Evolutionary conservation across 176 grass and related monocot species (phyloP).

Genomic region (Panicum miliaceum): DNA sequence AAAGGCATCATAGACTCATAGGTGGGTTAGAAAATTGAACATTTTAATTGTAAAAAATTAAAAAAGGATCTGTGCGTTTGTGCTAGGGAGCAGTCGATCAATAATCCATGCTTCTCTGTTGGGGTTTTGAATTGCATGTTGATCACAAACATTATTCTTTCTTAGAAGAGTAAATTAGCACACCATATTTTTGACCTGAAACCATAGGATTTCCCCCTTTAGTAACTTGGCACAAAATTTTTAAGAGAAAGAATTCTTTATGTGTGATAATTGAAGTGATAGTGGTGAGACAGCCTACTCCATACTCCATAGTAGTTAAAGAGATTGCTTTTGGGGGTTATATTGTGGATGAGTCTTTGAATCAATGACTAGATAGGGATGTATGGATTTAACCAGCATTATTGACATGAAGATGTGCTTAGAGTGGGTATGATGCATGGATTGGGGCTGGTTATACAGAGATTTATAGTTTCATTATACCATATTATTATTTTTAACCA

Average conservation of each 20-base stretch:
- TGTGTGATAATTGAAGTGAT: constrained; percentile 2
- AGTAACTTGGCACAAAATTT: background rate
- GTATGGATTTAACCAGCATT: background rate
- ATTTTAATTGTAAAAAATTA: constrained; percentile 2
- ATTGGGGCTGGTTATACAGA: background rate
- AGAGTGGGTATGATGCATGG: background rate
- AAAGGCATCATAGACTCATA: background rate
- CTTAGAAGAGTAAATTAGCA: background rate
- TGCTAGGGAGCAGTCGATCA: background rate
- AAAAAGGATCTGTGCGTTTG: background rate
- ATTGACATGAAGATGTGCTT: background rate
- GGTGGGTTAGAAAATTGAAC: background rate
- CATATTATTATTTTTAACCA: background rate
- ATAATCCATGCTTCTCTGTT: background rate
- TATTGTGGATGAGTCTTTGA: background rate
- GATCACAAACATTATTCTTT: background rate
- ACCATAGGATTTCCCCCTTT: background rate
- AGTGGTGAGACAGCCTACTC: background rate
- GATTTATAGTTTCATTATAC: background rate
- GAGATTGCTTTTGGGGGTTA: background rate
- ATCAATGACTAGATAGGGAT: background rate
- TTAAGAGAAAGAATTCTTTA: constrained; percentile 13
- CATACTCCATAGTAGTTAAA: background rate
- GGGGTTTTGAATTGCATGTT: background rate
- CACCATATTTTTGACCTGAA: background rate